Conservation (phyloP, 169 alveolate genomes). For the Plasmodium billcollinsi region DNA sequence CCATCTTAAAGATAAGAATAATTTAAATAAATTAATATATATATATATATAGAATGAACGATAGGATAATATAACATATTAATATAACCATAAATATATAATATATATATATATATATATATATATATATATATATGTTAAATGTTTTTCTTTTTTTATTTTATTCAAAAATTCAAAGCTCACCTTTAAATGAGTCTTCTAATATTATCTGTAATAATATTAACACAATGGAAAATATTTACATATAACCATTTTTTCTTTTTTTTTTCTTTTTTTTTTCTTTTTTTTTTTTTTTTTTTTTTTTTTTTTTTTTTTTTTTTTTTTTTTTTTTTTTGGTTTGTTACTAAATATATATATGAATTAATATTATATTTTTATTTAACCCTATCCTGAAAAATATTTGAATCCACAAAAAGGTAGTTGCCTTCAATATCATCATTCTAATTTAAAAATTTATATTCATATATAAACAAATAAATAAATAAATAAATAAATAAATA, state of each 20-base stretch:
- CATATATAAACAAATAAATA: neutral
- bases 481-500: neutral
- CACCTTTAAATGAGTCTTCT: conserved; percentile 46
- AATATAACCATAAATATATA: too few relatives aligned
- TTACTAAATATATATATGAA: neutral
- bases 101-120: too few relatives aligned
- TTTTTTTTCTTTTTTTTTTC: too few relatives aligned
- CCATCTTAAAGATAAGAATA: conserved; percentile 3
- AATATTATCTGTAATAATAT: conserved; percentile 9
- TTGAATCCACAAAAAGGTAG: conserved; percentile 61
- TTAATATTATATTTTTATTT: conserved; percentile 1
- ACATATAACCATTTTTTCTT: neutral
- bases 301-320: too few relatives aligned
- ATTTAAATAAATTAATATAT: neutral
- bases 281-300: too few relatives aligned
- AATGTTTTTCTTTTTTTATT: too few relatives aligned
- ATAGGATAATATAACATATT: neutral
- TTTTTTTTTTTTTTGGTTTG: too few relatives aligned
- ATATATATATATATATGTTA: too few relatives aligned
- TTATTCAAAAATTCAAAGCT: too few relatives aligned
- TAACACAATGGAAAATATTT: neutral
- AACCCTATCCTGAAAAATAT: conserved; percentile 40
- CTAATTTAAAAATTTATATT: conserved; percentile 4
- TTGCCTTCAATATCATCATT: conserved; percentile 50
- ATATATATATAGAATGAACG: neutral